Base-by-base conservation (phyloP, 2,329 filamentous ascomycete genomes). In the Capronia epimyces region DNA sequence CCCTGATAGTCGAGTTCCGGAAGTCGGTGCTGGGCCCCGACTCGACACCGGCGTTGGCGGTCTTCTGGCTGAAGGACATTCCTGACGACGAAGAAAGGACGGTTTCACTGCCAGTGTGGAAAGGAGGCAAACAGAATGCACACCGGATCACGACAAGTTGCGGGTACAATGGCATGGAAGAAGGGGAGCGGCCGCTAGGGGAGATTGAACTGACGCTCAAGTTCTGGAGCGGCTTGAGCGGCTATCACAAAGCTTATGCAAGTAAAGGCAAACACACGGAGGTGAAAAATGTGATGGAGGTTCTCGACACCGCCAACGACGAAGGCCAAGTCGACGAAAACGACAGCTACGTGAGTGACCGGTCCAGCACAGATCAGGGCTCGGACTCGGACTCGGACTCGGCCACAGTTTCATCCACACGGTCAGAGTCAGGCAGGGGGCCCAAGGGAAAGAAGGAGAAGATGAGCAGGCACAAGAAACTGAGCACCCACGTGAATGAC, bases 71-170 rank as follows among this genome's bases (percentile, higher is more conserved):
- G 15, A 79, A 81, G 56, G 80, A 87, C n/a, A 71, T 89, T 0
- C 69, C 75, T 0, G 85, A 89, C 50, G 84, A 87, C 52, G 79
- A 86, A 60, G 75, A 82, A 46, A 70, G 74, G 37, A 79, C 75
- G 0, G 60, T 85, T 7, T 74, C 72, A 3, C 63, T 89, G 2
- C 68, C 79, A 3, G 76, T 89, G 2, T 89, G 82, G 80, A 83
- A 81, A 62, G 82, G 83, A 20, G 76, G 84, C 58, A 60, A 63
- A 18, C 55, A 62, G 15, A 58, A 63, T 18, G 71, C 82, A 64
- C 66, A 76, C 64, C 59, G 58, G 13, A 59, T 57, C 12, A 49
- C 51, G 13, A 55, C 54, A 20, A 60, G 57, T 22, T 60, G 51
- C 31, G 71, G 75, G 32, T 67, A 67, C 46, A 66, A 77, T 46